phyloP scores from a whole-genome alignment of 306 rosid species.

The Betula pendula region DNA sequence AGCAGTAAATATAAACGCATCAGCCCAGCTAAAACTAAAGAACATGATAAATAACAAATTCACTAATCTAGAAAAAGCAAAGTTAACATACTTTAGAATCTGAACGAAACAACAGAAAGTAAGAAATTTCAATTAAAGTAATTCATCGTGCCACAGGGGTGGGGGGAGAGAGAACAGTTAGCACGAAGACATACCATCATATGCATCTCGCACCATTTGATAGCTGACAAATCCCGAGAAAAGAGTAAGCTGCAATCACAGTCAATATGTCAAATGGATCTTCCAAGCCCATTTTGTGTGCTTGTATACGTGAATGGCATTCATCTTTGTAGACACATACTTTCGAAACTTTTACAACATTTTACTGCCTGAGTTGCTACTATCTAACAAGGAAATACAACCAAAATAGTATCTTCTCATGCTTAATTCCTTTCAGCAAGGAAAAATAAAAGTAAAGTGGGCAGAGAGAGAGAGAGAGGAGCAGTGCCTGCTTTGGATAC shows the following conservation, averaged over 20 bases:
- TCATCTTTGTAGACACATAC: neutral
- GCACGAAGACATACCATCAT: conserved; percentile 63
- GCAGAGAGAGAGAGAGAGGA: neutral
- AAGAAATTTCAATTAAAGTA: neutral
- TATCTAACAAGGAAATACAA: neutral
- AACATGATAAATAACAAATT: neutral
- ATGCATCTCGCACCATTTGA: conserved; percentile 99
- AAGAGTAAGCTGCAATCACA: conserved; percentile 80
- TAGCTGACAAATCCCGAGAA: conserved; percentile 99
- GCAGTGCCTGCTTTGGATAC: neutral
- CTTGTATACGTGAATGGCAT: neutral
- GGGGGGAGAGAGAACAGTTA: conserved; percentile 4
- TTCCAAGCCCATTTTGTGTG: conserved; percentile 3
- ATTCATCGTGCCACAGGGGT: neutral
- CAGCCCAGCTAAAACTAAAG: neutral
- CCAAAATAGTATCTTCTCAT: neutral
- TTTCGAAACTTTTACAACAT: neutral
- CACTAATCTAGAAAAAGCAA: neutral
- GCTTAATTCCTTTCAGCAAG: neutral
- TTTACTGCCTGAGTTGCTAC: neutral
- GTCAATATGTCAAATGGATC: conserved; percentile 39
- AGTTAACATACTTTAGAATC: neutral
- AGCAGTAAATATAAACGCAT: neutral
- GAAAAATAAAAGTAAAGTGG: neutral
- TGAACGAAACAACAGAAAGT: neutral